A percentile compares a stretch with the other conserved stretches of the same genome.
Conservation (phyloP, 805 yeast genomes). For the Candida silvatica region DNA sequence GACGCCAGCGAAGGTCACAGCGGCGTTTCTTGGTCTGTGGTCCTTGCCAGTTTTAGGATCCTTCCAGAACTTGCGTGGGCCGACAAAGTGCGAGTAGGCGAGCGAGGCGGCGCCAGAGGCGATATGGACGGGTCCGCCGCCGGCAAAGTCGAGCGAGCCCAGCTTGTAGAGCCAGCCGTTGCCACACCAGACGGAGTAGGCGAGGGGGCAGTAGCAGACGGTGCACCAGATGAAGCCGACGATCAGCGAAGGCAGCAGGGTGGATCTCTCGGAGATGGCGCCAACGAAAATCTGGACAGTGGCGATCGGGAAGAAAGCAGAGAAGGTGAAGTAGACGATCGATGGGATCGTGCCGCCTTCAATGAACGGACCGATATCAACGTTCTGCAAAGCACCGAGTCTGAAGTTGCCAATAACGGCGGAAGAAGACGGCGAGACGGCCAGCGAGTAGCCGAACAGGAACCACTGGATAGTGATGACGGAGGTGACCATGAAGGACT, state of each 20-base stretch:
- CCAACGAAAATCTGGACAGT: conserved; percentile 41
- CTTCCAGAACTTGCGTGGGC: conserved; percentile 29
- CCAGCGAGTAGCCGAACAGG: conserved; percentile 36
- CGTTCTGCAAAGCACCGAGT: conserved; percentile 31
- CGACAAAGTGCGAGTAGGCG: conserved; percentile 33
- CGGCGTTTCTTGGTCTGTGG: conserved; percentile 27
- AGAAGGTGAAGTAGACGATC: conserved; percentile 34
- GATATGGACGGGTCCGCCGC: conserved; percentile 42
- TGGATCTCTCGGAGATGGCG: conserved; percentile 35
- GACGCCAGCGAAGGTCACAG: conserved; percentile 34
- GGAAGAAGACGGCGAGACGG: conserved; percentile 27
- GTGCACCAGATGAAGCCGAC: conserved; percentile 33
- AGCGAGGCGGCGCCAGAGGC: conserved; percentile 35
- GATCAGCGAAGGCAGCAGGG: conserved; percentile 31
- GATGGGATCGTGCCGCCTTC: conserved; percentile 43
- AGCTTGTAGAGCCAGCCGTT: conserved; percentile 36
- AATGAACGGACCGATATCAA: conserved; percentile 30
- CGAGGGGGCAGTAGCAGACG: conserved; percentile 36
- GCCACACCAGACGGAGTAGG: conserved; percentile 38
- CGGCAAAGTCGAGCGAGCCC: conserved; percentile 40
- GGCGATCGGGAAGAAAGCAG: conserved; percentile 38
- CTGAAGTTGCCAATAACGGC: conserved; percentile 27
- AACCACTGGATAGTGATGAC: conserved; percentile 34
- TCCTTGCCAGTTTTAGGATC: conserved; percentile 22
- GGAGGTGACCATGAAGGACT: conserved; percentile 33